Base-by-base conservation (phyloP, 2,329 filamentous ascomycete species). In the Colletotrichum higginsianum region DNA sequence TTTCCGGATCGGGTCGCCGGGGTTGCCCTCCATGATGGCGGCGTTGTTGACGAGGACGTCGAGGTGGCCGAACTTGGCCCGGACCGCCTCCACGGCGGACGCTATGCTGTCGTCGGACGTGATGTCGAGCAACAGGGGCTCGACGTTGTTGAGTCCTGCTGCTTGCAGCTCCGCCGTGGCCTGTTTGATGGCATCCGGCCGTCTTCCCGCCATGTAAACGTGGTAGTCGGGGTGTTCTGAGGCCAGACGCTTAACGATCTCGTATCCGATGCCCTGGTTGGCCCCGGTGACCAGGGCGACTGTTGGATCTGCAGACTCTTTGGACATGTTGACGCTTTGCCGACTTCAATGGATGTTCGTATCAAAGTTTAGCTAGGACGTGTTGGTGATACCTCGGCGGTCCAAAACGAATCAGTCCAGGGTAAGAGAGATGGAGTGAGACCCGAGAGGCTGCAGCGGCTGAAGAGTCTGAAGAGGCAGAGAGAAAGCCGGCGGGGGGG, bases 31-130 rank as follows among this genome's bases (percentile, higher is more conserved):
- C n/a, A 87, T 86, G 70, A 89, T 90, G 2, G 89, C 90, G 4
- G 89, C 89, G 61, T 91, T 91, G 80, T 91, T 91, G 70, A 89
- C 84, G 6, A 91, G 86, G 1, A 90, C 85, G 76, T 91, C 88
- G 55, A 92, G 79, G 9, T 86, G 85, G 21, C 85, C 84, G 75
- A 89, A 91, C 58, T 85, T 85, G 2, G 83, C 78, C 1, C 79
- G 44, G 0, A 84, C 83, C 21, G 79, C 78, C 9, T 84, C 74
- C 23, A 84, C 78, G 1, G 81, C 78, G 2, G 77, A 66, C 11
- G 77, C 56, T 13, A 82, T 78, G 15, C 77, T 79, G 42, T 84
- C 77, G 64, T 89, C 85, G 3, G 86, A 84, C 0, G 85, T 87
- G 0, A 91, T 88, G 74, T 91, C 88, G 16, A 90, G 83, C 16